Evolutionary conservation across 2,329 filamentous ascomycete genomes (phyloP), one percentile per base, ranked within the genome.

Genomic region (Botryotinia globosa): DNA sequence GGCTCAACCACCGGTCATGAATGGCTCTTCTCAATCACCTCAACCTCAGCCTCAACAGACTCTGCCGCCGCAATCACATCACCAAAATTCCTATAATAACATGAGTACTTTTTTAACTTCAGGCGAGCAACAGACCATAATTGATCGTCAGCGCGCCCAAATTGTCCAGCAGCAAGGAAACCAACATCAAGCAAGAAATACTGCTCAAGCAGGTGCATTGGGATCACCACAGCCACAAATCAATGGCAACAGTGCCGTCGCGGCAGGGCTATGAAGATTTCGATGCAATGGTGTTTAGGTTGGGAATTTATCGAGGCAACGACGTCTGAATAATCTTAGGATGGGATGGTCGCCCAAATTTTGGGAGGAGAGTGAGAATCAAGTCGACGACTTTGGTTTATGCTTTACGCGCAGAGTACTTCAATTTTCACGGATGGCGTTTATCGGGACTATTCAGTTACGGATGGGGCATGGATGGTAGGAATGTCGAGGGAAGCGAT

Each of bases 101-200:
- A 77, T 76, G 61, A 75, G 76, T 74, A 78, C 76, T 18, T 77
- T 79, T 71, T 77, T 82, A 77, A 81, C 78, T 29, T 73, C 75
- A 29, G 78, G 78, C 71, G 76, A 82, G 71, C 81, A 83, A 64
- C 76, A 78, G 37, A 77, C 74, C 59, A 79, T 83, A 75, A 78
- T 82, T 75, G 81, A 82, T 48, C 78, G 80, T 42, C 80, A 82
- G 72, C 77, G 80, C 44, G 80, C 79, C 65, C 79, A 81, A 65
- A 69, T 82, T n/a, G 80, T 80, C 29, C 76, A 78, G 68, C 81
- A 82, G 67, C 80, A 80, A 73, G 72, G 68, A 22, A 72, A 75
- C 22, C 79, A 80, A 58, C 76, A 79, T 63, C 76, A 78, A 63
- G 79, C 79, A 61, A 77, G 79, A 73, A 77, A 73, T 72, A 76